Conservation (phyloP, 495 filamentous ascomycete genomes). For the Letharia columbiana region DNA sequence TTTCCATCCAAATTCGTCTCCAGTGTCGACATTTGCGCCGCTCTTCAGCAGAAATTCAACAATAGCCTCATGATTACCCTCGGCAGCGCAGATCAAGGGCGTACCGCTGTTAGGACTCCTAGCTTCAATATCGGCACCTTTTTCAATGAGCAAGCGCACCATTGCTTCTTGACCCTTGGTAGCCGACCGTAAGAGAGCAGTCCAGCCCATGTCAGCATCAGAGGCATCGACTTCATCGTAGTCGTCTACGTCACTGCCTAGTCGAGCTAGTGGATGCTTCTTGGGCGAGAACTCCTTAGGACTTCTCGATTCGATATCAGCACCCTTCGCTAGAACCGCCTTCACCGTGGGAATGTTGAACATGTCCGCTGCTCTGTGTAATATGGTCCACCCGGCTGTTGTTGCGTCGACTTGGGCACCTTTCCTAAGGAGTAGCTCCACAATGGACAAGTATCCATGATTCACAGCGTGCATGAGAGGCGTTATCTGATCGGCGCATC, state of each 20-base stretch:
- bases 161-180: conserved; percentile 17
- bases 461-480: conserved; percentile 25
- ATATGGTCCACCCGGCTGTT: conserved; percentile 21
- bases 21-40: conserved; percentile 19
- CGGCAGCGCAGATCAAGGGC: conserved; percentile 18
- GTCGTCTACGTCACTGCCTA: conserved; percentile 7
- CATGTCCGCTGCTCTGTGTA: conserved; percentile 22
- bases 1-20: conserved; percentile 23
- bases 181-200: conserved; percentile 23
- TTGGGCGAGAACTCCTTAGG: conserved; percentile 17
- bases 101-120: conserved; percentile 18
- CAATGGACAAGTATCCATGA: conserved; percentile 18
- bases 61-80: conserved; percentile 13
- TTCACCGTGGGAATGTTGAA: conserved; percentile 18
- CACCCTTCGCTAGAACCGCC: conserved; percentile 16
- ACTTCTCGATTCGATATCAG: conserved; percentile 20
- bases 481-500: conserved; percentile 16
- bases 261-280: conserved; percentile 2
- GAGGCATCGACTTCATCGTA: conserved; percentile 12
- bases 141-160: conserved; percentile 20
- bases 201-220: conserved; percentile 15
- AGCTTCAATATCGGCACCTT: conserved; percentile 22
- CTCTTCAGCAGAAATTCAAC: conserved; percentile 20
- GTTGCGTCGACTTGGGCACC: conserved; percentile 23
- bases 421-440: conserved; percentile 18